Percentiles rank a stretch among this genome's conserved stretches.
Conservation (phyloP, 1,284 basidiomycete genomes). For the Irpex sp. region DNA sequence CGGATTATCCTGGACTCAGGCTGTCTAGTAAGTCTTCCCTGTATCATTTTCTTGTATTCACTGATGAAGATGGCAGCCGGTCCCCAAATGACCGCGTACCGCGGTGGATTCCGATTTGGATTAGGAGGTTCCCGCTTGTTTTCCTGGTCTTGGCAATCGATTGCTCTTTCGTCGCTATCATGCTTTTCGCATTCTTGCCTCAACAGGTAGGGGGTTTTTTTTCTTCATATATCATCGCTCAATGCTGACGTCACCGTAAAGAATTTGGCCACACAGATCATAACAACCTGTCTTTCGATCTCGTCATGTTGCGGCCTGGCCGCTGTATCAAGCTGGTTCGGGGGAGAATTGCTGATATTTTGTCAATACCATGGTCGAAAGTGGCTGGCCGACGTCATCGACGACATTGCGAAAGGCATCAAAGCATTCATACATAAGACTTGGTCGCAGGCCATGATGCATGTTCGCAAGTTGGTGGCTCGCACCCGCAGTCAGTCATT, state of each 20-base stretch:
- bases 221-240: too few relatives aligned
- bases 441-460: too few relatives aligned
- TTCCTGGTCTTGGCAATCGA: conserved; percentile 75
- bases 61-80: conserved; percentile 40
- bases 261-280: too few relatives aligned
- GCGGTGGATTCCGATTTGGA: conserved; percentile 81
- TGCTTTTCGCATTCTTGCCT: conserved; percentile 50
- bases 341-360: conserved; percentile 14
- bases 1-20: conserved; percentile 76
- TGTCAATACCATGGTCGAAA: conserved; percentile 15
- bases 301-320: conserved; percentile 14
- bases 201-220: too few relatives aligned
- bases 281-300: conserved; percentile 15
- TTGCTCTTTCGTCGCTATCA: conserved; percentile 71
- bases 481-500: too few relatives aligned
- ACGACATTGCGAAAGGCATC: too few relatives aligned
- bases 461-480: too few relatives aligned
- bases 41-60: too few relatives aligned
- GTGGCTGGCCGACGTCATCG: conserved; percentile 13
- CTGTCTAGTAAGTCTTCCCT: conserved; percentile 71
- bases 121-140: conserved; percentile 74
- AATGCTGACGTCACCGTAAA: too few relatives aligned
- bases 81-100: conserved; percentile 65
- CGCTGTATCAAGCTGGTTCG: conserved; percentile 18
- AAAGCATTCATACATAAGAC: too few relatives aligned